Evolutionary conservation across 2,329 filamentous ascomycete genomes (phyloP).

Genomic region (Xylariaceae sp.): DNA sequence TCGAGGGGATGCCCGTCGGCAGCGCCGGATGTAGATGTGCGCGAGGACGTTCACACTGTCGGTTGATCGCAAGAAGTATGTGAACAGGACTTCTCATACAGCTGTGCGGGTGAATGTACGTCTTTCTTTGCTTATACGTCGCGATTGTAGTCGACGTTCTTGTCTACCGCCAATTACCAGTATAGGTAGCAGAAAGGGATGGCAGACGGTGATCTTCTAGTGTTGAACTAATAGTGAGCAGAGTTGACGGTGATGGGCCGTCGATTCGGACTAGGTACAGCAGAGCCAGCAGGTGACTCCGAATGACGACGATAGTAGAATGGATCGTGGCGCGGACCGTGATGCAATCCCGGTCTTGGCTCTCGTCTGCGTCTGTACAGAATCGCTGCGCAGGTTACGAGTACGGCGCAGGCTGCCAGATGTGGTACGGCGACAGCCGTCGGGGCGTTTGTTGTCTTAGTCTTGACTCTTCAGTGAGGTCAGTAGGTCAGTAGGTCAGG

Average conservation of each 20-base stretch:
- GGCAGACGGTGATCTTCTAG: background rate
- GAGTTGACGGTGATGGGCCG: background rate
- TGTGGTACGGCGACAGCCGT: background rate
- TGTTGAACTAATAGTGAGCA: background rate
- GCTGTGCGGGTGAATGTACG: background rate
- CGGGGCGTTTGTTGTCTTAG: background rate
- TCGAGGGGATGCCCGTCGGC: background rate
- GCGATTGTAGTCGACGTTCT: background rate
- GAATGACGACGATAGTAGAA: background rate
- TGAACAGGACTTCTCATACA: background rate
- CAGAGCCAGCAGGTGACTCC: background rate
- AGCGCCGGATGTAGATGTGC: background rate
- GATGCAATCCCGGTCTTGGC: slow-evolving; percentile 1
- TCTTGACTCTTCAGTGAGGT: too few relatives aligned
- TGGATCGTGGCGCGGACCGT: background rate
- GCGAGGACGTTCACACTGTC: background rate
- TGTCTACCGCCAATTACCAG: background rate
- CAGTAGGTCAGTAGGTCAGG: too few relatives aligned
- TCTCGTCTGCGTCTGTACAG: background rate
- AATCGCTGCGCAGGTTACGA: too few relatives aligned
- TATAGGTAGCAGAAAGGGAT: background rate
- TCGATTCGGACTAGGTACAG: background rate
- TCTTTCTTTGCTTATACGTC: background rate
- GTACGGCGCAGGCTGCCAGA: too few relatives aligned
- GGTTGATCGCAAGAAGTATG: background rate